Percentiles rank a stretch among this genome's conserved stretches.
phyloP scores from a whole-genome alignment of 352 stramenopile genomes.

The Pythium apleroticum region DNA sequence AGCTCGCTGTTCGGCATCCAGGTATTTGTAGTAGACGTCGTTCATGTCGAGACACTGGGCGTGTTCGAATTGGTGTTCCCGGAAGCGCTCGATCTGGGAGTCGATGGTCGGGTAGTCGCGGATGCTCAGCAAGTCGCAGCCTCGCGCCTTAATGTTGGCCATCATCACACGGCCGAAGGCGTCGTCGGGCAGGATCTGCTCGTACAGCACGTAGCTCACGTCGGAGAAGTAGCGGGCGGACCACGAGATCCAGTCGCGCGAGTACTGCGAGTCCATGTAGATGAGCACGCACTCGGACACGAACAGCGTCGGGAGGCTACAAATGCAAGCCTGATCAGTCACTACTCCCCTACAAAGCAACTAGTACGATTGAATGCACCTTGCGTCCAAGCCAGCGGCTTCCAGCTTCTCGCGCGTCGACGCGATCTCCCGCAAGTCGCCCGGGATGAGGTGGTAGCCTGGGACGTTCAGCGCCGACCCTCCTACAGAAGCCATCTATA shows the following conservation, averaged over 20 bases:
- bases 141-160: conserved; percentile 87
- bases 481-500: conserved; percentile 9
- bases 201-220: conserved; percentile 84
- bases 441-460: conserved; percentile 79
- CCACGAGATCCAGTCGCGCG: conserved; percentile 72
- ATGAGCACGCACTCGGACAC: conserved; percentile 92
- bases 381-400: conserved; percentile 48
- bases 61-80: conserved; percentile 56
- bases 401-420: conserved; percentile 58
- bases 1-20: conserved; percentile 60
- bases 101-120: conserved; percentile 71
- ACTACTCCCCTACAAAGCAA: background rate
- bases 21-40: conserved; percentile 90
- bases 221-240: conserved; percentile 64
- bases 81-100: conserved; percentile 77
- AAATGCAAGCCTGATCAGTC: background rate
- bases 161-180: conserved; percentile 92
- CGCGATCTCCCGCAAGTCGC: conserved; percentile 68
- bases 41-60: conserved; percentile 91
- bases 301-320: conserved; percentile 63
- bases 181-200: conserved; percentile 90
- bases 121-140: conserved; percentile 88
- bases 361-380: conserved; percentile 15
- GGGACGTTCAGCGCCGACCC: conserved; percentile 65
- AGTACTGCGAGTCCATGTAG: conserved; percentile 89